These are phyloP conservation scores for Aegilops sharonensis DNA, from an alignment of 176 grass and related monocot genomes.

Conservation along the genomic window DNA sequence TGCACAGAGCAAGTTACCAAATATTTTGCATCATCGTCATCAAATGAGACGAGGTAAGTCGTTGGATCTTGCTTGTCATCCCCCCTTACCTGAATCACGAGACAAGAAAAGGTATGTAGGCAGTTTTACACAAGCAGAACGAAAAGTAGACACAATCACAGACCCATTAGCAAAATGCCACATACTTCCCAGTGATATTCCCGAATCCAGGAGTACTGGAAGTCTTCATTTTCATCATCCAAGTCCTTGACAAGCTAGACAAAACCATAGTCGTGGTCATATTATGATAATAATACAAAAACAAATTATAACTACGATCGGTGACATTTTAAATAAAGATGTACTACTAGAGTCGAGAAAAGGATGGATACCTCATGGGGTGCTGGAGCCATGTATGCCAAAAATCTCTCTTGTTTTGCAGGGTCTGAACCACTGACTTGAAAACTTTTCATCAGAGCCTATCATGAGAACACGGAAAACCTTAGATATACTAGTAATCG, in stretches of 20 bases:
- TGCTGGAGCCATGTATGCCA: slow-evolving; percentile 90
- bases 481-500: slow-evolving; percentile 9
- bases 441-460: slow-evolving; percentile 99
- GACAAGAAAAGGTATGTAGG: slow-evolving; percentile 26
- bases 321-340: slow-evolving; percentile 8
- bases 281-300: background rate
- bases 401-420: slow-evolving; percentile 80
- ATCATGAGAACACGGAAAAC: slow-evolving; percentile 23
- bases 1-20: slow-evolving; percentile 59
- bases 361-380: slow-evolving; percentile 59
- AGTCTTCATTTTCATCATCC: slow-evolving; percentile 80
- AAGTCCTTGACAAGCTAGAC: slow-evolving; percentile 69
- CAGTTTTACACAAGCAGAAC: slow-evolving; percentile 12
- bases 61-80: slow-evolving; percentile 91
- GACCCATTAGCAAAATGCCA: slow-evolving; percentile 14
- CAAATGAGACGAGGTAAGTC: slow-evolving; percentile 89
- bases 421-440: slow-evolving; percentile 75
- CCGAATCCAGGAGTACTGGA: slow-evolving; percentile 81
- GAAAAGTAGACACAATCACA: background rate
- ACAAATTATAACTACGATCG: background rate
- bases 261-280: slow-evolving; percentile 34
- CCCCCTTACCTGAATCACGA: slow-evolving; percentile 65
- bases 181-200: slow-evolving; percentile 99
- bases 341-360: slow-evolving; percentile 3
- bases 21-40: slow-evolving; percentile 76